phyloP scores from a whole-genome alignment of 331 rosid species.

The Acacia pycnantha region DNA sequence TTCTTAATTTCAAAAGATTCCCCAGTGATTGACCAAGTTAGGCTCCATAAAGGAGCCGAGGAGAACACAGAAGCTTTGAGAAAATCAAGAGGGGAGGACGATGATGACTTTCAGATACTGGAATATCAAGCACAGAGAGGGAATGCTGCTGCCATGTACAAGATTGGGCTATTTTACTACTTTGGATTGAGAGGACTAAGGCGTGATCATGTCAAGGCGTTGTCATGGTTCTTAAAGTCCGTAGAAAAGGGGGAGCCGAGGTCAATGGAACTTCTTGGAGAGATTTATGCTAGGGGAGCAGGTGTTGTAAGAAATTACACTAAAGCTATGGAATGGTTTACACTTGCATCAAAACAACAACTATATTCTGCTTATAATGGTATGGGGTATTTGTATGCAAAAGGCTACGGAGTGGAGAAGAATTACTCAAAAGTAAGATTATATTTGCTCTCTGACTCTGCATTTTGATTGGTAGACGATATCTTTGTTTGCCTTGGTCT shows the following conservation, averaged over 20 bases:
- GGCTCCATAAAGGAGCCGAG: constrained; percentile 62
- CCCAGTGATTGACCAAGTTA: constrained; percentile 54
- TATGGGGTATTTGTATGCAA: constrained; percentile 85
- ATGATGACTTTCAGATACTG: constrained; percentile 54
- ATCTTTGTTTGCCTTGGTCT: neutral
- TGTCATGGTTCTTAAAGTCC: constrained; percentile 61
- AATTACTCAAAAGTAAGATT: constrained; percentile 75
- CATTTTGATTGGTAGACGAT: neutral
- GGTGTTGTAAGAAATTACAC: constrained; percentile 94
- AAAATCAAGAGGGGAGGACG: constrained; percentile 67
- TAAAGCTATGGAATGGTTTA: constrained; percentile 85
- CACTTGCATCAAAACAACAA: constrained; percentile 77
- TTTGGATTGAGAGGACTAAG: constrained; percentile 67
- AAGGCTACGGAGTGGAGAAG: constrained; percentile 86
- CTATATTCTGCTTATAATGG: constrained; percentile 89
- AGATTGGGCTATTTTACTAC: constrained; percentile 65
- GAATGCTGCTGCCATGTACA: constrained; percentile 63
- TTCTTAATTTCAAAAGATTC: constrained; percentile 60
- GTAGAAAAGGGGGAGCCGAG: constrained; percentile 68
- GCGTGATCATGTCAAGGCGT: constrained; percentile 57
- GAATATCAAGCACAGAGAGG: constrained; percentile 73
- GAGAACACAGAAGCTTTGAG: constrained; percentile 65
- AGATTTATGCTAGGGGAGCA: constrained; percentile 80
- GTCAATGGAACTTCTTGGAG: constrained; percentile 88
- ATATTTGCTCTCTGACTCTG: constrained; percentile 2